Evolutionary conservation across 2,329 filamentous ascomycete species (phyloP), one percentile per base, ranked within the genome.

Genomic region (Fusarium tricinctum): DNA sequence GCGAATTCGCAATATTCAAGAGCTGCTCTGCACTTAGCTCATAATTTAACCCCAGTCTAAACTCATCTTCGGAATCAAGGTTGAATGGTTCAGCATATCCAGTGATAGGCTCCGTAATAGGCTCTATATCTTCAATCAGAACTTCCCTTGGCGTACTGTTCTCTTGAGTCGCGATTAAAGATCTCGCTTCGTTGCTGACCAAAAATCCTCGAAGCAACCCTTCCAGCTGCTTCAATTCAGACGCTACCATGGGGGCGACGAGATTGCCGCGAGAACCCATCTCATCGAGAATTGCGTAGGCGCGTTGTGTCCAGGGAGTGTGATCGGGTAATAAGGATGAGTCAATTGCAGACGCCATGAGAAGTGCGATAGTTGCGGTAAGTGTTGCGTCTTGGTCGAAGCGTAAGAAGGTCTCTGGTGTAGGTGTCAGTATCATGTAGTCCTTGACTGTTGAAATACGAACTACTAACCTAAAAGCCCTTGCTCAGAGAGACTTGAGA

Each of bases 221-320:
- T 22, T 69, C 66, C 3, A 68, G 33, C 5, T 68, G 58, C 12
- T 64, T 69, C 8, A 69, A 23, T 23, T 68, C 67, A 12, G 50
- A 51, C 2, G 52, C 53, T 10, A 80, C 77, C 54, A 81, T 80
- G 5, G 73, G 75, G 1, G 84, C 83, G 8, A 85, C 78, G 0
- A 78, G 73, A 43, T 84, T 85, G 2, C 83, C 82, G 14, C 78
- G 77, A 2, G 75, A 74, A 28, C 78, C 76, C 76, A 86, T 84
- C 14, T 82, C 82, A 38, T 85, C 81, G 10, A 85, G 75, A 12
- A 85, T 77, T 3, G 65, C 53, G 50, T 82, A 81, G 3, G 81
- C 78, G 39, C 79, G 80, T 5, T 81, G 75, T 1, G 82, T 66
- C 79, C 81, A 84, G 1, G 68, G 53, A 0, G 69, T 61, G 17